Base-by-base conservation (phyloP, 192 early-diverging fungal species). In the Jimgerdemannia flammicorona region DNA sequence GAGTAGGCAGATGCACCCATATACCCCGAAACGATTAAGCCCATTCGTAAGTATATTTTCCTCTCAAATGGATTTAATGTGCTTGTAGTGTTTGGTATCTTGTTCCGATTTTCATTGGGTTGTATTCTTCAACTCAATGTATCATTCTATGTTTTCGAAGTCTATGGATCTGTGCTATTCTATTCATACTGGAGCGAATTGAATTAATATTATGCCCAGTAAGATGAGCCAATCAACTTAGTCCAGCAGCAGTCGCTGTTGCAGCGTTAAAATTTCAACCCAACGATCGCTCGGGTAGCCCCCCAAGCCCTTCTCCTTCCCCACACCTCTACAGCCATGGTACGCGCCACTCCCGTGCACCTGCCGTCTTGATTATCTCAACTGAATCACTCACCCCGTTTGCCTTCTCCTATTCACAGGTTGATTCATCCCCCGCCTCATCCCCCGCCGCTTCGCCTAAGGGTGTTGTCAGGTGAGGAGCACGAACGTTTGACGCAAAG, bases 371-470 rank as follows among this genome's bases (percentile, higher is more conserved):
- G 6, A 59, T 14, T 10, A 14, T 14, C 14, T 59, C 8, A 59
- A 14, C 6, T 59, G 6, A 10, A 59, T 59, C 49, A 14, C 49
- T 14, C 49, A 59, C 49, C 49, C 49, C 49, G 49, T 29, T 29
- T 29, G 49, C 14, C 49, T 59, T 59, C 49, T 59, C 8, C 14
- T 14, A 59, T 59, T 14, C 11, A 10, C 49, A 59, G 49, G 49
- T 14, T 2, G 49, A 59, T 14, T 59, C 49, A 14, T 59, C 49
- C 14, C 49, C 67, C 40, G 74, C 64, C 74, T 66, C 66, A 17
- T 75, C 74, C 43, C 64, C 74, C 67, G 40, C 74, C 39, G 54
- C 74, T 44, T 69, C 74, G 67, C 74, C 74, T n/a, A 75, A 75
- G 44, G 74, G 74, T 39, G 68, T 67, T 9, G 74, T 75, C 39